phyloP scores from a whole-genome alignment of 805 yeast species.

The Teunomyces kruisii region DNA sequence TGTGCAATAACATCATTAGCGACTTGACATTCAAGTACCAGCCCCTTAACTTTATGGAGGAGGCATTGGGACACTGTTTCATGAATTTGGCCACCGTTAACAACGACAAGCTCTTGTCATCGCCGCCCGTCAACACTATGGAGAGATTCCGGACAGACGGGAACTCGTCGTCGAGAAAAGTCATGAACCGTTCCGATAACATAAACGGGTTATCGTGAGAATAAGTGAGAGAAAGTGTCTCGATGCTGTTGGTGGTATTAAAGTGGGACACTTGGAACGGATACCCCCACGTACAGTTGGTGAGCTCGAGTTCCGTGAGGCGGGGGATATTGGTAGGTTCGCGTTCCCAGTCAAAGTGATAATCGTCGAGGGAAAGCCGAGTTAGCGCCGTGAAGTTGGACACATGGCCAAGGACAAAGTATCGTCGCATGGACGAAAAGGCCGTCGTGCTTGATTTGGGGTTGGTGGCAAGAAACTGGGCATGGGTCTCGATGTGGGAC shows the following conservation, averaged over 20 bases:
- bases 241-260: slow-evolving; percentile 25
- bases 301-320: slow-evolving; percentile 28
- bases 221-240: slow-evolving; percentile 23
- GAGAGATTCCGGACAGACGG: slow-evolving; percentile 5
- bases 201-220: slow-evolving; percentile 31
- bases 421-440: slow-evolving; percentile 20
- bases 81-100: neutral
- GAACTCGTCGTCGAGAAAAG: slow-evolving; percentile 16
- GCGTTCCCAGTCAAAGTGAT: slow-evolving; percentile 43
- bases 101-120: slow-evolving; percentile 1
- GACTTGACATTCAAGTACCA: slow-evolving; percentile 19
- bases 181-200: slow-evolving; percentile 36
- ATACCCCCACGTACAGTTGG: slow-evolving; percentile 57
- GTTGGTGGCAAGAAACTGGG: slow-evolving; percentile 3
- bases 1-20: neutral
- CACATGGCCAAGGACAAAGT: slow-evolving; percentile 47
- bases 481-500: slow-evolving; percentile 17
- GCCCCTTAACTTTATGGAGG: slow-evolving; percentile 17
- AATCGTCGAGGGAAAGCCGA: slow-evolving; percentile 37
- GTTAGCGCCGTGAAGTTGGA: slow-evolving; percentile 32
- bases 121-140: slow-evolving; percentile 1
- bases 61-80: slow-evolving; percentile 16
- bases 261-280: slow-evolving; percentile 48
- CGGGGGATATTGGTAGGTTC: slow-evolving; percentile 14
- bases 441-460: neutral